Percentiles rank a stretch among this genome's conserved stretches.
Conservation (phyloP, 2,329 filamentous ascomycete species). For the Thermochaetoides dissita region DNA sequence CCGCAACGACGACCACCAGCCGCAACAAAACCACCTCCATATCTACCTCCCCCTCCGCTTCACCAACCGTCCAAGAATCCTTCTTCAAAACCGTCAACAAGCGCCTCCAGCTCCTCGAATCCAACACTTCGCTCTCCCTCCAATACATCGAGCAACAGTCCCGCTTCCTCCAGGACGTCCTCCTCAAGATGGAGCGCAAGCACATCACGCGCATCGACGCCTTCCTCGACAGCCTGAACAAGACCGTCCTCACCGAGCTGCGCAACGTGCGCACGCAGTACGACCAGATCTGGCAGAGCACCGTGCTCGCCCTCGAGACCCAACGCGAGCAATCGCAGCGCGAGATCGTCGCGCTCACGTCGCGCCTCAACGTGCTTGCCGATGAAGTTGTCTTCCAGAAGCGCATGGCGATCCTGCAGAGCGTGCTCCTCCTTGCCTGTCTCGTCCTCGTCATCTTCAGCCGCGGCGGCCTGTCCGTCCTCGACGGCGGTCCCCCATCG, state of each 20-base stretch:
- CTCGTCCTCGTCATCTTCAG: conserved; percentile 78
- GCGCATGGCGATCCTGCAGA: conserved; percentile 85
- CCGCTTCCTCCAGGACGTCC: conserved; percentile 72
- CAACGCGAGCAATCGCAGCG: conserved; percentile 73
- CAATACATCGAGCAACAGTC: conserved; percentile 97
- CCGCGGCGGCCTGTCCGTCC: conserved; percentile 27
- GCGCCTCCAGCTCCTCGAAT: conserved; percentile 76
- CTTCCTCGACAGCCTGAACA: conserved; percentile 76
- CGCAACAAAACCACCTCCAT: conserved; percentile 25
- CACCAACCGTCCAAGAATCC: conserved; percentile 84
- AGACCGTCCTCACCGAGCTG: conserved; percentile 70
- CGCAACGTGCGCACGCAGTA: conserved; percentile 70
- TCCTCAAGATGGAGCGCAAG: conserved; percentile 72
- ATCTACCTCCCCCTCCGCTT: conserved; percentile 34
- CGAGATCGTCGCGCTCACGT: conserved; percentile 69
- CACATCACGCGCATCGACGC: conserved; percentile 70
- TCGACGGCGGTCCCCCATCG: conserved; percentile 6
- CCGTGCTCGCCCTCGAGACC: conserved; percentile 77
- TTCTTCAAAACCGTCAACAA: conserved; percentile 97
- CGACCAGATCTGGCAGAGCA: conserved; percentile 93
- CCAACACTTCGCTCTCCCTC: conserved; percentile 81
- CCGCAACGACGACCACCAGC: conserved; percentile 13
- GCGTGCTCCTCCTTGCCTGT: conserved; percentile 71
- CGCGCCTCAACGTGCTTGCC: conserved; percentile 74
- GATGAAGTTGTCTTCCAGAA: conserved; percentile 83